Conservation (phyloP, 352 stramenopile genomes). For the Phytophthora fragariaefolia region DNA sequence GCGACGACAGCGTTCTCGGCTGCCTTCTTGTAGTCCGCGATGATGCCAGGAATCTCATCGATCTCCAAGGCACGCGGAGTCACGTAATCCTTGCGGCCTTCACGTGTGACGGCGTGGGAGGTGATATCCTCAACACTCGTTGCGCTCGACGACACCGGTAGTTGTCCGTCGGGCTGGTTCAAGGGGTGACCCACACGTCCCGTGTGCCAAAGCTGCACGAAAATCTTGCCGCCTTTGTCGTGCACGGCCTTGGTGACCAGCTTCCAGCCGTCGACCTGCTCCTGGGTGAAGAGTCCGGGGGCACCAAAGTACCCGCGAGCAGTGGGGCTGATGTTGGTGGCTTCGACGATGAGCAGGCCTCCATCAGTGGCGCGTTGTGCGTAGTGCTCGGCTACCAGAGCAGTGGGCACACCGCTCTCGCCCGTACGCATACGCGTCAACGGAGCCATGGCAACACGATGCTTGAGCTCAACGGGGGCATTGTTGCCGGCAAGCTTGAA, state of each 20-base stretch:
- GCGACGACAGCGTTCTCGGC: conserved; percentile 70
- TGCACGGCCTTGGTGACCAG: conserved; percentile 41
- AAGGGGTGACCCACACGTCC: conserved; percentile 24
- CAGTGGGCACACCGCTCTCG: conserved; percentile 32
- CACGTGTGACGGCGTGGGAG: conserved; percentile 13
- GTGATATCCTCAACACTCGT: conserved; percentile 8
- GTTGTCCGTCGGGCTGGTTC: conserved; percentile 23
- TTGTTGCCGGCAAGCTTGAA: conserved; percentile 44
- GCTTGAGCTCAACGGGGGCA: conserved; percentile 37
- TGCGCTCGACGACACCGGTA: conserved; percentile 23
- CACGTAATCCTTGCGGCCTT: conserved; percentile 43
- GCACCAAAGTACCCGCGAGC: conserved; percentile 34
- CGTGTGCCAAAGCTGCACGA: conserved; percentile 26
- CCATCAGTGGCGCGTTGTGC: conserved; percentile 45
- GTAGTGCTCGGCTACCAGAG: conserved; percentile 48
- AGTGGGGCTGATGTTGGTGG: conserved; percentile 52
- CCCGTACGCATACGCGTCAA: conserved; percentile 44
- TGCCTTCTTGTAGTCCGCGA: conserved; percentile 70
- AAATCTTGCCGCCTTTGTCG: conserved; percentile 24
- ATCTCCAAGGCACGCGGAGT: conserved; percentile 61
- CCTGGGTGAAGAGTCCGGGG: conserved; percentile 47
- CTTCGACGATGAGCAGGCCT: conserved; percentile 59
- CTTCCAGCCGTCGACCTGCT: conserved; percentile 45
- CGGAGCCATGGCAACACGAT: conserved; percentile 60
- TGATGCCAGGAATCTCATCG: conserved; percentile 67